Percentiles rank a stretch among this genome's conserved stretches.
These are phyloP conservation scores for Alternaria sp. DNA, from an alignment of 2,329 filamentous ascomycete genomes.

Conservation along the genomic window DNA sequence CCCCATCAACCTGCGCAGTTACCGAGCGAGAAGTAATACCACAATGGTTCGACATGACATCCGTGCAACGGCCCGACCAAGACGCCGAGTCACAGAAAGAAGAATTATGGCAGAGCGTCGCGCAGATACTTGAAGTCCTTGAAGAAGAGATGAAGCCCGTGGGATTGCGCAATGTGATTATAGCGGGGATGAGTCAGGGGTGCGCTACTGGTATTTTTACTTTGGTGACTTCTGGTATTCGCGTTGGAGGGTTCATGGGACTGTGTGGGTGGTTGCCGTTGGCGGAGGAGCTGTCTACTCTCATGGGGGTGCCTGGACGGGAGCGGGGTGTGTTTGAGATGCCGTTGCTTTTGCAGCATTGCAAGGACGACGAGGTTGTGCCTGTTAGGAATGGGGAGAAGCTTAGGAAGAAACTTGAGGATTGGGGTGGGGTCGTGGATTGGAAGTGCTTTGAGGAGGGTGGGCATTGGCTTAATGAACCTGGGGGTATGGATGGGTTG, in stretches of 20 bases:
- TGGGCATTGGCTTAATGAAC: slow-evolving; percentile 58
- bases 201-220: slow-evolving; percentile 26
- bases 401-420: slow-evolving; percentile 43
- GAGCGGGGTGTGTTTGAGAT: background rate
- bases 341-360: slow-evolving; percentile 57
- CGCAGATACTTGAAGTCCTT: slow-evolving; percentile 38
- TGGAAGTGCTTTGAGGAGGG: slow-evolving; percentile 50
- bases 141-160: slow-evolving; percentile 17
- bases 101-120: slow-evolving; percentile 52
- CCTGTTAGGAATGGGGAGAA: slow-evolving; percentile 44
- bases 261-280: slow-evolving; percentile 32
- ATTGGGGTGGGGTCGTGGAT: slow-evolving; percentile 45
- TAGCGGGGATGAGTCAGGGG: slow-evolving; percentile 36
- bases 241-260: slow-evolving; percentile 26
- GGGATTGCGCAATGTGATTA: slow-evolving; percentile 13
- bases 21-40: slow-evolving; percentile 20
- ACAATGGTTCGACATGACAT: slow-evolving; percentile 62
- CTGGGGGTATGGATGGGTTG: slow-evolving; percentile 57
- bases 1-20: slow-evolving; percentile 39
- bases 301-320: background rate
- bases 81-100: slow-evolving; percentile 52
- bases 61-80: slow-evolving; percentile 49
- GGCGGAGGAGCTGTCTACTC: background rate
- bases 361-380: slow-evolving; percentile 51
- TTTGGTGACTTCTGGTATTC: background rate